A percentile compares a stretch with the other conserved stretches of the same genome.
Evolutionary conservation across 2,329 filamentous ascomycete genomes (phyloP).

Genomic region (Colletotrichum navitas): DNA sequence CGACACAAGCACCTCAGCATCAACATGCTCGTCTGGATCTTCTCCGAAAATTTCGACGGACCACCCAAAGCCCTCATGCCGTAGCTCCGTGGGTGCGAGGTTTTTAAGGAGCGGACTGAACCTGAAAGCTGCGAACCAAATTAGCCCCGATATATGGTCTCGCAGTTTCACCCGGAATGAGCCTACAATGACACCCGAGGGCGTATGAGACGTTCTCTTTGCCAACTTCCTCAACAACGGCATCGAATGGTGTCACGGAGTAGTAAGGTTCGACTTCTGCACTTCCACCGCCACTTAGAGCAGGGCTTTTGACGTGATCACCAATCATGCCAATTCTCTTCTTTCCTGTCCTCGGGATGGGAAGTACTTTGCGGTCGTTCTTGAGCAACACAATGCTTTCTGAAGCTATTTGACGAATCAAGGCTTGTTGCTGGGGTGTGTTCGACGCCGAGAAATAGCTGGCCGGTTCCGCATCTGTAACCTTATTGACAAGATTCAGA

Average conservation of each 20-base stretch:
- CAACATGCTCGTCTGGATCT: conserved; percentile 27
- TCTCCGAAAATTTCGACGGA: conserved; percentile 37
- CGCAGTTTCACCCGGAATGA: fast-evolving
- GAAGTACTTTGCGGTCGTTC: conserved; percentile 74
- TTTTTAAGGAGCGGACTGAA: conserved; percentile 39
- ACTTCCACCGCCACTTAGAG: conserved; percentile 69
- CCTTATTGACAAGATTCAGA: conserved; percentile 68
- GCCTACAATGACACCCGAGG: conserved; percentile 68
- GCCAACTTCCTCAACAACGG: conserved; percentile 63
- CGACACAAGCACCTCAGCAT: conserved; percentile 18
- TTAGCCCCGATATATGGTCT: background rate
- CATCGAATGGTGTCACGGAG: conserved; percentile 78
- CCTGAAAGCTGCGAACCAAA: conserved; percentile 31
- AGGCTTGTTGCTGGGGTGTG: conserved; percentile 67
- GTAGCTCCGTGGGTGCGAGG: background rate
- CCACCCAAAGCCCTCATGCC: conserved; percentile 35
- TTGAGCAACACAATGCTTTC: conserved; percentile 82
- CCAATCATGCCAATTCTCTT: conserved; percentile 52
- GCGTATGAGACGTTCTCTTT: conserved; percentile 59
- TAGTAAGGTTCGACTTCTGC: conserved; percentile 72
- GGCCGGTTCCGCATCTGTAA: conserved; percentile 46
- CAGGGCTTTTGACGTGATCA: conserved; percentile 45
- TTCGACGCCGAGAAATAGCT: conserved; percentile 62
- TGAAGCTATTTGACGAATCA: conserved; percentile 74
- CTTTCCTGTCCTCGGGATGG: conserved; percentile 68